Evolutionary conservation across 805 yeast species (phyloP).

Genomic region (Saccharomyces kudriavzevii): DNA sequence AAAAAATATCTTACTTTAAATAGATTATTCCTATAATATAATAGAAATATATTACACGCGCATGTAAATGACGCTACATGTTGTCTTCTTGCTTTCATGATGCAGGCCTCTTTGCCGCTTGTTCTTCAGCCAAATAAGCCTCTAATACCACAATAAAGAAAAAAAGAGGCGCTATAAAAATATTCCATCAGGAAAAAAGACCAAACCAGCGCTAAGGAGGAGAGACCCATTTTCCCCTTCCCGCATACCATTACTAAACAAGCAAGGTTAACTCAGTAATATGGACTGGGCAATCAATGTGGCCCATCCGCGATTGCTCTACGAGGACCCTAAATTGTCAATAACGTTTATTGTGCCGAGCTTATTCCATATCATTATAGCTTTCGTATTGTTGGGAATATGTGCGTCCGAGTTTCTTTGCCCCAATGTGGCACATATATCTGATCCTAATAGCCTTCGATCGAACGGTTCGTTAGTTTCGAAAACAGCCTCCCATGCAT

Average conservation of each 20-base stretch:
- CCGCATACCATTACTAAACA: background rate
- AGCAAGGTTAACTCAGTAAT: background rate
- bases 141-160: background rate
- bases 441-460: conserved; percentile 17
- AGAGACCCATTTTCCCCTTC: background rate
- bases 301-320: conserved; percentile 25
- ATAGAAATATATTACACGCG: background rate
- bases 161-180: background rate
- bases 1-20: conserved; percentile 34
- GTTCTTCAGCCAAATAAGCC: background rate
- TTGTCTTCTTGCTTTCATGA: background rate
- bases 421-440: conserved; percentile 27
- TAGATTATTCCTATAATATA: background rate
- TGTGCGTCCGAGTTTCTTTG: conserved; percentile 32
- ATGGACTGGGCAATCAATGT: conserved; percentile 20
- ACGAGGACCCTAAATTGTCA: conserved; percentile 15
- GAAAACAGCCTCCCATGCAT: background rate
- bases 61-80: background rate
- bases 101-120: background rate
- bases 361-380: conserved; percentile 18
- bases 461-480: background rate
- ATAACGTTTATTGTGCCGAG: conserved; percentile 19
- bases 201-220: background rate
- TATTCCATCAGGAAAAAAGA: background rate
- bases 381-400: conserved; percentile 28